A percentile compares a stretch with the other conserved stretches of the same genome.
Evolutionary conservation across 768 basidiomycete genomes (phyloP).

Genomic region (Lactarius vividus): DNA sequence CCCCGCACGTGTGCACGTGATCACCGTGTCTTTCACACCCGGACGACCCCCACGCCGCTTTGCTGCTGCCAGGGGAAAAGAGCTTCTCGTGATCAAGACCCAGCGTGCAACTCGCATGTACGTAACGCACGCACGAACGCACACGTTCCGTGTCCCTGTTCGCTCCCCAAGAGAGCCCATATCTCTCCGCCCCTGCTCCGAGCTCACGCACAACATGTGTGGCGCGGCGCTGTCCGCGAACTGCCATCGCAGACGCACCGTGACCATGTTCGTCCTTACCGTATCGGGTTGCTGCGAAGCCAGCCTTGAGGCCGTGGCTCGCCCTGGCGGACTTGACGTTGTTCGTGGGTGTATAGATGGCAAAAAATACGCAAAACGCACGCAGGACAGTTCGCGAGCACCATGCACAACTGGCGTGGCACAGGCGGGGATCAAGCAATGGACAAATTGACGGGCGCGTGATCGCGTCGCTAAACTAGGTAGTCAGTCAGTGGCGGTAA

Average conservation of each 20-base stretch:
- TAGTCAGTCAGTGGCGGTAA: neutral
- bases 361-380: neutral
- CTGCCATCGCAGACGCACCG: neutral
- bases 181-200: neutral
- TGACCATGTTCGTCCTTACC: neutral
- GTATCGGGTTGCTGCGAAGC: neutral
- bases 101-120: neutral
- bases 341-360: neutral
- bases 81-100: neutral
- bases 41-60: neutral
- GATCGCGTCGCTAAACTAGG: neutral
- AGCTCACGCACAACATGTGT: neutral
- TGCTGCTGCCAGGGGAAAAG: neutral
- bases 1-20: neutral
- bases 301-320: neutral
- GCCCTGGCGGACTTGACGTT: neutral
- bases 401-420: neutral
- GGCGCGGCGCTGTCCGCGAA: slow-evolving; percentile 17
- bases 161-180: neutral
- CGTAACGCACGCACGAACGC: neutral
- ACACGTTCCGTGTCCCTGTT: neutral
- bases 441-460: neutral
- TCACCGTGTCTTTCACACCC: neutral
- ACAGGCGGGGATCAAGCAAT: neutral
- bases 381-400: neutral